Percentiles rank a stretch among this genome's conserved stretches.
phyloP scores from a whole-genome alignment of 179 eudicot species.

The Spergularia azorica region DNA sequence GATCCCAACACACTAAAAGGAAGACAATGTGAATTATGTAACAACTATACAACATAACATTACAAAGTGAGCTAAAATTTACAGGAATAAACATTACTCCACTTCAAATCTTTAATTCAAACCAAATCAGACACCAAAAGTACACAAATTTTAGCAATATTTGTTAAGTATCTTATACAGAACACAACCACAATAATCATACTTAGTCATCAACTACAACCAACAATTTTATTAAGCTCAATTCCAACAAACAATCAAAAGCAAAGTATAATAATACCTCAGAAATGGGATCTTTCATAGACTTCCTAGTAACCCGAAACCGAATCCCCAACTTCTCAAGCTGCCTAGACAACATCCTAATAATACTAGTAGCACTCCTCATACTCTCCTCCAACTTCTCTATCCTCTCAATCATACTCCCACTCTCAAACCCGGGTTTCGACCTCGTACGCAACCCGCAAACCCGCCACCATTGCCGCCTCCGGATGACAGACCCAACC shows the following conservation, averaged over 20 bases:
- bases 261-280: slow-evolving; percentile 52
- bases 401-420: slow-evolving; percentile 71
- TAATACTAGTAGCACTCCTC: slow-evolving; percentile 48
- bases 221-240: not conserved
- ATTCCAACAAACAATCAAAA: not conserved
- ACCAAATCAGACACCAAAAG: no score
- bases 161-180: not conserved
- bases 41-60: no score
- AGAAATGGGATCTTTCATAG: slow-evolving; percentile 81
- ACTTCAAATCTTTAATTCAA: no score
- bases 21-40: no score
- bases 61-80: no score
- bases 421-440: slow-evolving; percentile 37
- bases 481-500: slow-evolving; percentile 62
- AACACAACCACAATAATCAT: not conserved
- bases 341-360: slow-evolving; percentile 75
- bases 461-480: slow-evolving; percentile 79
- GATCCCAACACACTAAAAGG: not conserved
- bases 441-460: slow-evolving; percentile 37
- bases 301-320: slow-evolving; percentile 71
- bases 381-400: slow-evolving; percentile 90
- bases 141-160: not conserved
- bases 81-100: no score
- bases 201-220: not conserved
- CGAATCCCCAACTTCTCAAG: slow-evolving; percentile 93